Conservation (phyloP, 768 basidiomycete genomes). For the Daedaleopsis sinensis region DNA sequence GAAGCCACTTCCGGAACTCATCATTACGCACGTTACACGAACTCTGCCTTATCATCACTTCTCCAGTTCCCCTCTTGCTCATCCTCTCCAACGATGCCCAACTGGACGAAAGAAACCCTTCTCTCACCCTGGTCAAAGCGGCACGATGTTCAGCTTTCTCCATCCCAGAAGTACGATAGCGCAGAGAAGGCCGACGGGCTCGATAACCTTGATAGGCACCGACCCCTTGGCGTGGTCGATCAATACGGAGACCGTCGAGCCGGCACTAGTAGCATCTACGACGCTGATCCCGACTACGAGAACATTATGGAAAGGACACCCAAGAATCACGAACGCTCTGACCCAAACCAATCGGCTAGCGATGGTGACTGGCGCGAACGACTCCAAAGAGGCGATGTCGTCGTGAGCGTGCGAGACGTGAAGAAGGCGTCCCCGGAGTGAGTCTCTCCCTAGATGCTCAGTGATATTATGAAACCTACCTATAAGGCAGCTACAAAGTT, state of each 20-base stretch:
- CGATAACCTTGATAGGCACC: slow-evolving; percentile 6
- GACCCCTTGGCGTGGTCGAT: slow-evolving; percentile 4
- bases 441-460: not conserved
- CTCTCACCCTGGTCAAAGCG: slow-evolving; percentile 6
- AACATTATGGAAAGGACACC: not conserved
- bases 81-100: slow-evolving; percentile 3
- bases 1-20: not conserved
- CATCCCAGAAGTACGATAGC: slow-evolving; percentile 4
- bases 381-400: slow-evolving; percentile 5
- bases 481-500: slow-evolving; percentile 9
- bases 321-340: not conserved
- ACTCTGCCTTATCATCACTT: not conserved
- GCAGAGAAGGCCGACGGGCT: not conserved
- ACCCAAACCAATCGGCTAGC: too few relatives aligned
- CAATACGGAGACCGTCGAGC: slow-evolving; percentile 8
- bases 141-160: slow-evolving; percentile 7
- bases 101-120: slow-evolving; percentile 7
- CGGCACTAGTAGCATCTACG: slow-evolving; percentile 10
- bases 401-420: slow-evolving; percentile 24
- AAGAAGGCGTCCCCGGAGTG: slow-evolving; percentile 20
- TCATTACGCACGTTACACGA: not conserved
- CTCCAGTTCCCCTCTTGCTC: not conserved
- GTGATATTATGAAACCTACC: not conserved
- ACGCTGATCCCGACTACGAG: not conserved
- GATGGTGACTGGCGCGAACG: not conserved